phyloP scores from a whole-genome alignment of 108 stramenopile species.

The Cyclostephanos invisitatus region DNA sequence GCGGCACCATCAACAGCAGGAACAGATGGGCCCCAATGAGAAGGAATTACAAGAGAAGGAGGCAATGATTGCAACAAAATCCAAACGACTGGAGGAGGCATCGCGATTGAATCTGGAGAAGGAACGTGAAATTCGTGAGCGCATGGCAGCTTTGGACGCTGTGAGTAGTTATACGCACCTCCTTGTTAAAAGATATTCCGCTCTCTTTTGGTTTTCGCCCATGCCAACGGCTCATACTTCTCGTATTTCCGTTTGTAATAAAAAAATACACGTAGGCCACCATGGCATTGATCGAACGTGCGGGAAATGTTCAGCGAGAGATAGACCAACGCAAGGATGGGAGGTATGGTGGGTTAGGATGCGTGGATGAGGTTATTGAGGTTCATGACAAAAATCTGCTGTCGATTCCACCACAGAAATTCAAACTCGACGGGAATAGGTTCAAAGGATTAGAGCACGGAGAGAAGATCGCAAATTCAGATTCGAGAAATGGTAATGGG shows the following conservation, averaged over 20 bases:
- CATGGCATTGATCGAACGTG: conserved; percentile 4
- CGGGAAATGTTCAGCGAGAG: conserved; percentile 6
- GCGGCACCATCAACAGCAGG: background rate
- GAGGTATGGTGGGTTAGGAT: no score
- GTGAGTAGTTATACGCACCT: background rate
- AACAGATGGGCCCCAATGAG: background rate
- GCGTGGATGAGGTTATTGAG: no score
- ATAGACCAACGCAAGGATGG: background rate
- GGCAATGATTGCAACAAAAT: background rate
- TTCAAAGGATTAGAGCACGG: background rate
- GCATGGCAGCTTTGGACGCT: conserved; percentile 4
- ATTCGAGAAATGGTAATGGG: background rate
- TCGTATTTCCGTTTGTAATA: background rate
- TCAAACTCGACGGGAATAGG: background rate
- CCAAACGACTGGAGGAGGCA: background rate
- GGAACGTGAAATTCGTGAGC: conserved; percentile 2
- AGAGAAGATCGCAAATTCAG: background rate
- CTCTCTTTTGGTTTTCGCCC: no score
- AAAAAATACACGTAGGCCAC: conserved; percentile 6
- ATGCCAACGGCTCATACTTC: no score
- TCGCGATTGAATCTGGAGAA: conserved; percentile 4
- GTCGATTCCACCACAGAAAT: background rate
- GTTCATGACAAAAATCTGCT: background rate
- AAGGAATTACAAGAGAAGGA: background rate
- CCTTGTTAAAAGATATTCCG: no score